Base-by-base conservation (phyloP, 768 basidiomycete genomes). In the Leccinellum luteum region DNA sequence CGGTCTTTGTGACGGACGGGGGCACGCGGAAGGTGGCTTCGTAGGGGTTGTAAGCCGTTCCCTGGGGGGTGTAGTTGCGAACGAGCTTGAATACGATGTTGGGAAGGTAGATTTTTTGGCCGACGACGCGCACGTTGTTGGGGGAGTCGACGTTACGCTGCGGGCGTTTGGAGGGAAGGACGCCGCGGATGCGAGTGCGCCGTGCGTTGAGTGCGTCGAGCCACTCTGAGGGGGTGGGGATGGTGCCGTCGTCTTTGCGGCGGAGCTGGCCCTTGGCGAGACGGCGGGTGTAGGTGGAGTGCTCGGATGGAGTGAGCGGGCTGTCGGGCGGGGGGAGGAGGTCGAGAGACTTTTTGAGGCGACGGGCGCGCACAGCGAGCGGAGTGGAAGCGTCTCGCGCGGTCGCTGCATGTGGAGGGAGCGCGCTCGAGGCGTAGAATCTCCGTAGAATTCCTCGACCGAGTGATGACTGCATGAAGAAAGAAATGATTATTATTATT, bases 11-110 rank as follows among this genome's bases (percentile, higher is more conserved):
- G 73, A 95, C 79, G 44, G 85, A 88, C 60, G 85, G 83, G n/a
- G 93, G 89, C 41, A 96, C 80, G 55, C 92, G 90, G 78, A 98
- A 96, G 3, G 94, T 98, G 9, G 94, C 94, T 72, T 94, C 89
- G 77, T 89, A 94, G 1, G 94, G 94, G 60, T 98, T 95, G 79
- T 98, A 98, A 1, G 92, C 79, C 63, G 89, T 76, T 1, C 88
- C 90, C 3, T 75, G 73, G 0, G 81, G 85, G 0, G 92, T 94
- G 63, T 87, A 75, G 71, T 98, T 98, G 23, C 91, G 85, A 45
- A 95, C 85, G 56, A 98, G 79, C 56, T 83, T 81, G 73, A 96
- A 87, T 59, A 90, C 73, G 69, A 89, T 79, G 73, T 98, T 96
- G 41, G 94, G 94, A 35, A 98, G 86, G 76, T 94, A 97, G 23